Conservation (phyloP, 169 alveolate genomes). For the Babesia divergens region DNA sequence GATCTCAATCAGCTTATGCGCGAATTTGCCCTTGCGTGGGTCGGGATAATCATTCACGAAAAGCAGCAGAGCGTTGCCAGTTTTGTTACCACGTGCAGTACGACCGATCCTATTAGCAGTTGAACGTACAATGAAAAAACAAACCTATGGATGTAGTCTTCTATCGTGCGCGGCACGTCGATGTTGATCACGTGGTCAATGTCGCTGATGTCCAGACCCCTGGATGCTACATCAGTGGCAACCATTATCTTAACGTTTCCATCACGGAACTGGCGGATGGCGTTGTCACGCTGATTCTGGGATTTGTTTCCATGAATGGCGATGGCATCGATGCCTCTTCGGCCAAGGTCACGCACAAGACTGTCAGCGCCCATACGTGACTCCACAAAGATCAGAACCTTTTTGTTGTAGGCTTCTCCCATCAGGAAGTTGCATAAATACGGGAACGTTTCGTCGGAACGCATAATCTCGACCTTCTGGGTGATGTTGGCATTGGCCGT, state of each 20-base stretch:
- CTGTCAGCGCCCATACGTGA: slow-evolving; percentile 82
- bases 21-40: slow-evolving; percentile 69
- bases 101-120: slow-evolving; percentile 90
- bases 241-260: slow-evolving; percentile 88
- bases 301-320: slow-evolving; percentile 91
- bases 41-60: slow-evolving; percentile 67
- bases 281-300: slow-evolving; percentile 77
- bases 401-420: slow-evolving; percentile 69
- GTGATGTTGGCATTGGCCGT: slow-evolving; percentile 82
- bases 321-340: slow-evolving; percentile 80
- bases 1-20: slow-evolving; percentile 62
- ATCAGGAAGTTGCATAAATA: slow-evolving; percentile 63
- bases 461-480: slow-evolving; percentile 73
- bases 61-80: slow-evolving; percentile 76
- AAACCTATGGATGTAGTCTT: slow-evolving; percentile 85
- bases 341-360: slow-evolving; percentile 80
- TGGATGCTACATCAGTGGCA: slow-evolving; percentile 93
- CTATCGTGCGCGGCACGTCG: slow-evolving; percentile 88
- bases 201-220: slow-evolving; percentile 93
- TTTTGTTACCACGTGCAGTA: slow-evolving; percentile 90
- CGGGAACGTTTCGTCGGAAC: slow-evolving; percentile 70
- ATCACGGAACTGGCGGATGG: slow-evolving; percentile 81
- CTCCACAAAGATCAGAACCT: slow-evolving; percentile 77
- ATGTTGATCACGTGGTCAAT: slow-evolving; percentile 89
- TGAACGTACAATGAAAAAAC: not conserved